phyloP scores from a whole-genome alignment of 75 land plant species.

The Sequoiadendron giganteum region DNA sequence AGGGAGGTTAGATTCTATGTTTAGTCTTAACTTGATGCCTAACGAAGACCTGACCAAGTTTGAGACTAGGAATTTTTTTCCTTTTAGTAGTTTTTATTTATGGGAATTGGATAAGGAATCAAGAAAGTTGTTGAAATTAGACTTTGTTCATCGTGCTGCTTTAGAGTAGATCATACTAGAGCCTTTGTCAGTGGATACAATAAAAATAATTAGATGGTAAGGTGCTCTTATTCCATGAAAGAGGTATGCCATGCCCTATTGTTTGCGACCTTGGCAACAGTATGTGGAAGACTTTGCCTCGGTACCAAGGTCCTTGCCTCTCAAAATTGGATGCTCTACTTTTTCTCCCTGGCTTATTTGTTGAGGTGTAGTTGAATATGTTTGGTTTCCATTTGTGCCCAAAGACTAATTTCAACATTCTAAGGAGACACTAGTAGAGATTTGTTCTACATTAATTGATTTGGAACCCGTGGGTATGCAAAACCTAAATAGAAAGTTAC shows the following conservation, averaged over 20 bases:
- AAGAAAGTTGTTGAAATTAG: neutral
- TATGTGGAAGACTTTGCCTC: neutral
- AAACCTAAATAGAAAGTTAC: neutral
- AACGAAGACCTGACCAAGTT: no score
- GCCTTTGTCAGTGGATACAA: neutral
- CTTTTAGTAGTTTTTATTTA: neutral
- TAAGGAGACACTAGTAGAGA: neutral
- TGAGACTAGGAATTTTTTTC: neutral
- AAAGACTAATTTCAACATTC: neutral
- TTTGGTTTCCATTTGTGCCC: neutral
- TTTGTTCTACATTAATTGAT: neutral
- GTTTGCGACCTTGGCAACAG: neutral
- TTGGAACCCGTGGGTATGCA: neutral
- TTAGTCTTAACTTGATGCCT: no score
- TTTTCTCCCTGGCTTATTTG: neutral
- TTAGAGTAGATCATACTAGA: neutral
- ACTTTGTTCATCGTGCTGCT: neutral
- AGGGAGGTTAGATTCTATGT: no score
- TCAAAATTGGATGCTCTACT: neutral
- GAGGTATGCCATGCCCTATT: neutral
- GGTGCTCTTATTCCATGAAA: neutral
- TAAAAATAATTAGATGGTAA: neutral
- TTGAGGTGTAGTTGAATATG: neutral
- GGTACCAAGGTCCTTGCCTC: constrained; percentile 1
- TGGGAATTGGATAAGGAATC: neutral